These are phyloP conservation scores for Dillenia suffruticosa DNA, from an alignment of 164 flowering plant species.

Conservation along the genomic window DNA sequence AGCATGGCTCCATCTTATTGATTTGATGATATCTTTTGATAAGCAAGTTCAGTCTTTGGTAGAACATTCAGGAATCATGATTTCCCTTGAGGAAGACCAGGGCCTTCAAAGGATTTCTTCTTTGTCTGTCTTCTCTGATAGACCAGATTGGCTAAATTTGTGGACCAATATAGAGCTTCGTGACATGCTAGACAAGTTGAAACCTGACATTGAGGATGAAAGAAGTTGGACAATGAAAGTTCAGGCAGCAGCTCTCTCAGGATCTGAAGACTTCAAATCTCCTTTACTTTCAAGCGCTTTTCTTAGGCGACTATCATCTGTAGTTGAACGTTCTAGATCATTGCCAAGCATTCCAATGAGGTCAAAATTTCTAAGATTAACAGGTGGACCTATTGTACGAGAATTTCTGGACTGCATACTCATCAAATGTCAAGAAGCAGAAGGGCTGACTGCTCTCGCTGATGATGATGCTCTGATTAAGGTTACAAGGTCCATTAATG, in stretches of 20 bases:
- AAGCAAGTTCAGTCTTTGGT: constrained; percentile 61
- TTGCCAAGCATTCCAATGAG: constrained; percentile 56
- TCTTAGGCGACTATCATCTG: constrained; percentile 43
- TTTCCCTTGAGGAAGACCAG: constrained; percentile 53
- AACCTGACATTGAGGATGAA: constrained; percentile 56
- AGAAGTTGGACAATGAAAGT: constrained; percentile 62
- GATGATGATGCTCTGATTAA: constrained; percentile 69
- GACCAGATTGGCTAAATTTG: constrained; percentile 93
- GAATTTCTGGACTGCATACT: constrained; percentile 53
- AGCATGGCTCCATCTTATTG: constrained; percentile 83
- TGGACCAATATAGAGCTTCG: constrained; percentile 85
- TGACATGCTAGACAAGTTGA: constrained; percentile 57
- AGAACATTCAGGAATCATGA: constrained; percentile 53
- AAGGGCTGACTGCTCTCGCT: constrained; percentile 83
- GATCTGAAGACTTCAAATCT: constrained; percentile 54
- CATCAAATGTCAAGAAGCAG: constrained; percentile 94
- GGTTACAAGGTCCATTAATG: constrained; percentile 71
- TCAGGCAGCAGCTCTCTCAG: constrained; percentile 37
- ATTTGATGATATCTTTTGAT: constrained; percentile 89
- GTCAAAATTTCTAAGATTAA: constrained; percentile 62
- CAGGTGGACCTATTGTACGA: constrained; percentile 55
- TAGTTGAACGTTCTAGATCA: constrained; percentile 74
- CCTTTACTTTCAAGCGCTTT: constrained; percentile 51
- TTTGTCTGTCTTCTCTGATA: constrained; percentile 75
- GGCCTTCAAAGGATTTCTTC: constrained; percentile 58